phyloP scores from a whole-genome alignment of 176 grass and related monocot genomes.

The Microstegium vimineum region DNA sequence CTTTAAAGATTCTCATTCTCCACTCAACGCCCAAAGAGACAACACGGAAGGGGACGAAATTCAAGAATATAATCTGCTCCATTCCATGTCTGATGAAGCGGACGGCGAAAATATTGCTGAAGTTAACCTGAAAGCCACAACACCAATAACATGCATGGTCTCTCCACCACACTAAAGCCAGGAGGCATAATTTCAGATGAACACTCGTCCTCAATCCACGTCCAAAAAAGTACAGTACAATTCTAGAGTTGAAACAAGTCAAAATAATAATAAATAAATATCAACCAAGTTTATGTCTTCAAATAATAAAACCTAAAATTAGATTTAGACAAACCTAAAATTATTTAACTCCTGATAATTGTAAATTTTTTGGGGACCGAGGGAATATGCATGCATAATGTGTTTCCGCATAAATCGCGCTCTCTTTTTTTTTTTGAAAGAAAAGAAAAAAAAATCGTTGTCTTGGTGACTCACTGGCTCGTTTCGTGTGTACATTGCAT shows the following conservation, averaged over 20 bases:
- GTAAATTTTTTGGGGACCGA: too few species aligned
- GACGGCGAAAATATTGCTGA: not conserved
- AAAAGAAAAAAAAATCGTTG: not conserved
- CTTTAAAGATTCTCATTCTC: not conserved
- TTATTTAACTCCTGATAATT: too few species aligned
- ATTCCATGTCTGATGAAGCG: not conserved
- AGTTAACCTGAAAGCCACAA: conserved; percentile 11
- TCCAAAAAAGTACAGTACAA: not conserved
- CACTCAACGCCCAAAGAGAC: conserved; percentile 7
- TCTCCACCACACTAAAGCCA: not conserved
- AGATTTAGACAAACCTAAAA: too few species aligned
- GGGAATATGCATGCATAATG: not conserved
- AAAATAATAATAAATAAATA: too few species aligned
- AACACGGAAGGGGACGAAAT: not conserved
- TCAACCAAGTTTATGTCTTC: too few species aligned
- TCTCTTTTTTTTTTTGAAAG: too few species aligned
- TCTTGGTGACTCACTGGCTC: not conserved
- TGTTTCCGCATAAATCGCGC: not conserved
- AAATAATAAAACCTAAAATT: too few species aligned
- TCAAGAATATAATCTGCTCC: conserved; percentile 11
- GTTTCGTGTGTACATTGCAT: not conserved
- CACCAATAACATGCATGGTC: not conserved
- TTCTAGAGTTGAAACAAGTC: not conserved
- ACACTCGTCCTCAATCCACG: not conserved
- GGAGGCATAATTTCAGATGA: not conserved